Evolutionary conservation across 441 rosid genomes (phyloP).

Genomic region (Adansonia gregorii): DNA sequence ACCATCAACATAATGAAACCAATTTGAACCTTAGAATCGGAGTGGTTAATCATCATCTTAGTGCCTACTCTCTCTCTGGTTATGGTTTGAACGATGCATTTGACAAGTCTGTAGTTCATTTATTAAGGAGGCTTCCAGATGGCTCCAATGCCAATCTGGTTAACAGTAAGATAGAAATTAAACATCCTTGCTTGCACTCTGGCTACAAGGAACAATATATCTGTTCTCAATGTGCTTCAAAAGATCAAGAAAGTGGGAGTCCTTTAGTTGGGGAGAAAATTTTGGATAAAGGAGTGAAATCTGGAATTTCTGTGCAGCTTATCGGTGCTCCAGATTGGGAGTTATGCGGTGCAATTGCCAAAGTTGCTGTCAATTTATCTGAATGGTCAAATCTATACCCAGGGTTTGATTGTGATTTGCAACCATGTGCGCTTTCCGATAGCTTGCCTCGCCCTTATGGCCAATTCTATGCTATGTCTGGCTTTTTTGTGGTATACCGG

Average conservation of each 20-base stretch:
- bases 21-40: slow-evolving; percentile 83
- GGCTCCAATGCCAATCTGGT: slow-evolving; percentile 45
- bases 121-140: slow-evolving; percentile 55
- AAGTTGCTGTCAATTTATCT: slow-evolving; percentile 81
- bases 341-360: slow-evolving; percentile 79
- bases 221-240: slow-evolving; percentile 71
- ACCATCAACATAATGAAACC: slow-evolving; percentile 52
- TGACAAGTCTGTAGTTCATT: slow-evolving; percentile 79
- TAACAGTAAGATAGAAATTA: slow-evolving; percentile 65
- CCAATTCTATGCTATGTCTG: slow-evolving; percentile 90
- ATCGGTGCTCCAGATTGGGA: slow-evolving; percentile 90
- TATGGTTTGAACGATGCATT: slow-evolving; percentile 98
- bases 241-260: slow-evolving; percentile 47
- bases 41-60: slow-evolving; percentile 74
- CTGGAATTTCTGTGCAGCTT: slow-evolving; percentile 70
- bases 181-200: slow-evolving; percentile 90
- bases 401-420: slow-evolving; percentile 81
- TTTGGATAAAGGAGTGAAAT: slow-evolving; percentile 53
- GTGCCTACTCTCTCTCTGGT: slow-evolving; percentile 95
- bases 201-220: slow-evolving; percentile 77
- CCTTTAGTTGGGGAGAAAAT: slow-evolving; percentile 46
- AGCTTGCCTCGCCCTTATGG: slow-evolving; percentile 82
- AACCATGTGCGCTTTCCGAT: slow-evolving; percentile 87
- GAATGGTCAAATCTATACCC: slow-evolving; percentile 74
- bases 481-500: slow-evolving; percentile 89